phyloP scores from a whole-genome alignment of 805 yeast genomes.

The Ogataea paradorogensis region DNA sequence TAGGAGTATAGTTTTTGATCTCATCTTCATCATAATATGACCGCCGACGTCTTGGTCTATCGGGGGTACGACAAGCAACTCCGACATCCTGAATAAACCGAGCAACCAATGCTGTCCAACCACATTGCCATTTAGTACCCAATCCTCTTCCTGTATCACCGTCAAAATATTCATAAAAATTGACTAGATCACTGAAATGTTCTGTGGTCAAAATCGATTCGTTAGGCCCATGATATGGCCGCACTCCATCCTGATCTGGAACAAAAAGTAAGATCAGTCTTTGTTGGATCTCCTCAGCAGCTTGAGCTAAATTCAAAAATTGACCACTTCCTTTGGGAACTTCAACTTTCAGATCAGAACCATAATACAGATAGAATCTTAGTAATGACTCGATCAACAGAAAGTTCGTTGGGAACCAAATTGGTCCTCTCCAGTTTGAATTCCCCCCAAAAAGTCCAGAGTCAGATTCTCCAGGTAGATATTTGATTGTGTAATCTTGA shows the following conservation, averaged over 20 bases:
- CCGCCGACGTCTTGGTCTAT: conserved; percentile 29
- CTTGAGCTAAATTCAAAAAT: conserved; percentile 73
- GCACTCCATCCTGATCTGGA: conserved; percentile 54
- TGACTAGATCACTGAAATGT: conserved; percentile 68
- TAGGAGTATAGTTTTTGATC: conserved; percentile 42
- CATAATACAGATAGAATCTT: conserved; percentile 84
- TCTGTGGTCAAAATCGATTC: conserved; percentile 55
- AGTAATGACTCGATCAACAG: conserved; percentile 82
- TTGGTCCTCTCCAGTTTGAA: conserved; percentile 97
- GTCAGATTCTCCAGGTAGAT: conserved; percentile 86
- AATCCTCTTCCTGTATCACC: conserved; percentile 94
- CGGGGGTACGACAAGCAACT: conserved; percentile 56
- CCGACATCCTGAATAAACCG: conserved; percentile 91
- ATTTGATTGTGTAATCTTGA: conserved; percentile 61
- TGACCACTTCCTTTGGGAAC: conserved; percentile 86
- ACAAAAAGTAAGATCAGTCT: conserved; percentile 75
- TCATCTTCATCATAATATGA: conserved; percentile 33
- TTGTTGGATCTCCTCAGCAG: conserved; percentile 87
- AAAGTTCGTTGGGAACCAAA: conserved; percentile 93
- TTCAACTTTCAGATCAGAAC: conserved; percentile 79
- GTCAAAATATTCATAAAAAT: conserved; percentile 85
- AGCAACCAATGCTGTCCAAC: conserved; percentile 94
- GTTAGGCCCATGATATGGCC: conserved; percentile 78
- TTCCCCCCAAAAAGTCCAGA: conserved; percentile 95
- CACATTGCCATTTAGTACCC: conserved; percentile 93